Evolutionary conservation across 2,329 filamentous ascomycete species (phyloP).

Genomic region (Pseudogymnoascus sp.): DNA sequence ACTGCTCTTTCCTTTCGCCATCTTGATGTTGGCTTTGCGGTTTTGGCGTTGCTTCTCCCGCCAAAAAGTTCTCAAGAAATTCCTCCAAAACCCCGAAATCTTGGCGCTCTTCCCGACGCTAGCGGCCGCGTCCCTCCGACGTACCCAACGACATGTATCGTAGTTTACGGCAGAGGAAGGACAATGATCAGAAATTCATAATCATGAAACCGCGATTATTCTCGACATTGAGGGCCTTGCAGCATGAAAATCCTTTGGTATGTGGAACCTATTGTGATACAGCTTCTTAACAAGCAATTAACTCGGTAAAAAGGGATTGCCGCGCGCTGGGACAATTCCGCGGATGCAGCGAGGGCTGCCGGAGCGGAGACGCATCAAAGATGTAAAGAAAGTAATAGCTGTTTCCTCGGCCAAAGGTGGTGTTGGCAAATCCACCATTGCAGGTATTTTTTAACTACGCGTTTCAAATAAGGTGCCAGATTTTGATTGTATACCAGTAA

Average conservation of each 20-base stretch:
- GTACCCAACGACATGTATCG: not conserved
- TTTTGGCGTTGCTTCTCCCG: not conserved
- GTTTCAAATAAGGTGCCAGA: not conserved
- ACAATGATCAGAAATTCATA: not conserved
- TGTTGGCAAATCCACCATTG: slow-evolving; percentile 94
- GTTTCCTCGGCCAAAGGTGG: slow-evolving; percentile 96
- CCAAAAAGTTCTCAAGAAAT: slow-evolving; percentile 10
- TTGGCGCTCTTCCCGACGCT: slow-evolving; percentile 1
- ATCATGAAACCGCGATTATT: slow-evolving; percentile 40
- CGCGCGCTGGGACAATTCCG: slow-evolving; percentile 65
- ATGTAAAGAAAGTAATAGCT: slow-evolving; percentile 89
- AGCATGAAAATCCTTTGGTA: slow-evolving; percentile 87
- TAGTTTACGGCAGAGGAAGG: not conserved
- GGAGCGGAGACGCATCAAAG: slow-evolving; percentile 68
- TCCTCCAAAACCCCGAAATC: slow-evolving; percentile 9
- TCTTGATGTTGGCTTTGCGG: slow-evolving; percentile 27
- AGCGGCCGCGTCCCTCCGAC: slow-evolving; percentile 19
- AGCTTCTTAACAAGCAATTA: not conserved
- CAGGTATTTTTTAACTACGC: slow-evolving; percentile 44
- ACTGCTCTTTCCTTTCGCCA: slow-evolving; percentile 43
- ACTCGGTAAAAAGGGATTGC: slow-evolving; percentile 60
- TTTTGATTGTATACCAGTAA: slow-evolving; percentile 42
- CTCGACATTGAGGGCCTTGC: slow-evolving; percentile 45
- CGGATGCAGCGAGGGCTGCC: slow-evolving; percentile 77
- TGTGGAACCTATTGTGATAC: slow-evolving; percentile 20